A percentile compares a stretch with the other conserved stretches of the same genome.
These are phyloP conservation scores for Fusarium anguioides DNA, from an alignment of 2,329 filamentous ascomycete species.

Conservation along the genomic window DNA sequence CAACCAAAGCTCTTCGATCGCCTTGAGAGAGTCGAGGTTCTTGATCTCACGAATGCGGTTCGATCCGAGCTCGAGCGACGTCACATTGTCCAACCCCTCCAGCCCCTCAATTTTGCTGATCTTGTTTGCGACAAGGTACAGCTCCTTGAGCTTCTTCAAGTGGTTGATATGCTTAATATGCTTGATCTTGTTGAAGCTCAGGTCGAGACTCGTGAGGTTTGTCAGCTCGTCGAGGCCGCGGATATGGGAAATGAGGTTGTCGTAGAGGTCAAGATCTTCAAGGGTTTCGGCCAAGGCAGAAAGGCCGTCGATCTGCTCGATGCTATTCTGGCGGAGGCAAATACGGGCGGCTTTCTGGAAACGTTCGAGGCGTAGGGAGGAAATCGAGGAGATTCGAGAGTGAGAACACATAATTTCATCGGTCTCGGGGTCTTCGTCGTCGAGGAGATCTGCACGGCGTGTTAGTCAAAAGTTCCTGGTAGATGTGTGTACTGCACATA, in stretches of 20 bases:
- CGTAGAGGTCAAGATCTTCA: slow-evolving; percentile 91
- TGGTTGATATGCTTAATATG: slow-evolving; percentile 92
- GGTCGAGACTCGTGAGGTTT: slow-evolving; percentile 81
- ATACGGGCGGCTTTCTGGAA: slow-evolving; percentile 81
- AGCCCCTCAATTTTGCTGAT: slow-evolving; percentile 89
- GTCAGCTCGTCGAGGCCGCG: slow-evolving; percentile 82
- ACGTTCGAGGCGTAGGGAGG: slow-evolving; percentile 81
- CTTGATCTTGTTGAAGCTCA: slow-evolving; percentile 99
- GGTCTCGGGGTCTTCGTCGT: slow-evolving; percentile 68
- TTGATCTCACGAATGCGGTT: slow-evolving; percentile 92
- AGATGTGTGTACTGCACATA: slow-evolving; percentile 47
- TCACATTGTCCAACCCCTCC: slow-evolving; percentile 77
- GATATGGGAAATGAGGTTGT: slow-evolving; percentile 92
- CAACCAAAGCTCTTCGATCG: slow-evolving; percentile 89
- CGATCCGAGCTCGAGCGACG: slow-evolving; percentile 89
- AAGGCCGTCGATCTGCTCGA: slow-evolving; percentile 83
- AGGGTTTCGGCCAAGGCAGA: slow-evolving; percentile 72
- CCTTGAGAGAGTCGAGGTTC: slow-evolving; percentile 81
- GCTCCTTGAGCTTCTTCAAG: slow-evolving; percentile 79
- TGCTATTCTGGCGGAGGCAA: slow-evolving; percentile 92
- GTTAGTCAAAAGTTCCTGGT: slow-evolving; percentile 23
- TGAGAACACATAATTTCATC: slow-evolving; percentile 93
- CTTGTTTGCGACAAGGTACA: slow-evolving; percentile 96
- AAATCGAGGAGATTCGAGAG: slow-evolving; percentile 81
- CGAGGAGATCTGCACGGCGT: slow-evolving; percentile 64